Conservation (phyloP, 2,329 filamentous ascomycete genomes). For the Trichophyton verrucosum region DNA sequence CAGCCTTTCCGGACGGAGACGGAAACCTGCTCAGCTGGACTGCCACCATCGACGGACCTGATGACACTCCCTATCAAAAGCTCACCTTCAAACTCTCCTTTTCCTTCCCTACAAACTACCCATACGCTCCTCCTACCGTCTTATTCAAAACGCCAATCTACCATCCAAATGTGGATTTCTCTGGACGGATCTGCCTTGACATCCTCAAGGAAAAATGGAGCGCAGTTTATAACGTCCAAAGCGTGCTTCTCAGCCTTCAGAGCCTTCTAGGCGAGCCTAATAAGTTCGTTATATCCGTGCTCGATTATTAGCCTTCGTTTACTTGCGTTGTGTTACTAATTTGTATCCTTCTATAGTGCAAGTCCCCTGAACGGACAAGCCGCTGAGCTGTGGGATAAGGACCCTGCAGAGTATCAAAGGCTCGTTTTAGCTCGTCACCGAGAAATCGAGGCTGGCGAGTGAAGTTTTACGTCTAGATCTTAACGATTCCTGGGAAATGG, state of each 20-base stretch:
- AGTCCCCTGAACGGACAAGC: constrained; percentile 94
- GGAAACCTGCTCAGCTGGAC: constrained; percentile 88
- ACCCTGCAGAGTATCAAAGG: constrained; percentile 75
- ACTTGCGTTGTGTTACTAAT: constrained; percentile 94
- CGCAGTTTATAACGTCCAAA: constrained; percentile 91
- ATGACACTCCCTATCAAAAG: constrained; percentile 78
- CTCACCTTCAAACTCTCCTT: constrained; percentile 88
- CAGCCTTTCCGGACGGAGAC: constrained; percentile 82
- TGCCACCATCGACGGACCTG: constrained; percentile 82
- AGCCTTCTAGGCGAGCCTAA: constrained; percentile 94
- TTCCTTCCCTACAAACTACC: constrained; percentile 82
- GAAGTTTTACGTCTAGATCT: constrained; percentile 7
- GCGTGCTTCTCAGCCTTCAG: constrained; percentile 82
- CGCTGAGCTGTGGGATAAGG: constrained; percentile 87
- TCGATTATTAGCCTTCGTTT: constrained; percentile 52
- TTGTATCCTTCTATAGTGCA: constrained; percentile 43
- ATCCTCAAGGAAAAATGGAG: constrained; percentile 99
- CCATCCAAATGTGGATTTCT: constrained; percentile 97
- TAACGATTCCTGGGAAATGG: not conserved
- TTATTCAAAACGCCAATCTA: constrained; percentile 98
- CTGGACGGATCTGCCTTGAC: constrained; percentile 89
- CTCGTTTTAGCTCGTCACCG: constrained; percentile 52
- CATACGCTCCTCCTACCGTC: constrained; percentile 79
- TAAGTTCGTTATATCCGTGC: constrained; percentile 56
- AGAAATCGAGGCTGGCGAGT: constrained; percentile 40